A percentile compares a stretch with the other conserved stretches of the same genome.
phyloP scores from a whole-genome alignment of 2,329 filamentous ascomycete genomes.

The Stenocarpella maydis region DNA sequence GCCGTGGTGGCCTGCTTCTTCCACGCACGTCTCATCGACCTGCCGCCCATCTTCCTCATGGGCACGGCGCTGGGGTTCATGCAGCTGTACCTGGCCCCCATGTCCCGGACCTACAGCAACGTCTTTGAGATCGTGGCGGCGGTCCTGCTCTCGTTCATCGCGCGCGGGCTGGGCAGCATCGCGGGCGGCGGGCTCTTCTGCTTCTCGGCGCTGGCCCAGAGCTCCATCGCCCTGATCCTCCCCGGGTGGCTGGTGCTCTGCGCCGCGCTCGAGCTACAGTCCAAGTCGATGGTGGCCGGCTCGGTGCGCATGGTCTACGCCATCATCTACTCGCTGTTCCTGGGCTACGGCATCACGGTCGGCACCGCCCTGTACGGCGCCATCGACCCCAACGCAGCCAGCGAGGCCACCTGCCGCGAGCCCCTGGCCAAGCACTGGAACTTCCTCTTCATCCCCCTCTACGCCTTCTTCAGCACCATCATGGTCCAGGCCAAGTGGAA shows the following conservation, averaged over 20 bases:
- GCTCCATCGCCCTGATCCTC: constrained; percentile 76
- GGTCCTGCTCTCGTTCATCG: constrained; percentile 72
- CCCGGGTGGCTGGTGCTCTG: constrained; percentile 73
- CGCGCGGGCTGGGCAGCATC: constrained; percentile 68
- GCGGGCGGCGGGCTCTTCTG: constrained; percentile 66
- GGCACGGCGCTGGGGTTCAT: constrained; percentile 79
- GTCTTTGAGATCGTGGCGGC: constrained; percentile 59
- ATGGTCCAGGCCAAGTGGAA: constrained; percentile 81
- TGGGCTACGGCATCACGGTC: constrained; percentile 77
- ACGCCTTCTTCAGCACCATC: constrained; percentile 67
- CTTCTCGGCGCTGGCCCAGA: constrained; percentile 75
- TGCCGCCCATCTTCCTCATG: constrained; percentile 65
- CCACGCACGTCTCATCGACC: constrained; percentile 76
- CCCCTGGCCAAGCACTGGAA: constrained; percentile 57
- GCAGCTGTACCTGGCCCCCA: constrained; percentile 77
- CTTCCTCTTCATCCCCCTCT: constrained; percentile 70
- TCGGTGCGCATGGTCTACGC: constrained; percentile 79
- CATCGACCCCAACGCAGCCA: constrained; percentile 63
- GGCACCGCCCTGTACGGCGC: constrained; percentile 70
- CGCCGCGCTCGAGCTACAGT: constrained; percentile 70
- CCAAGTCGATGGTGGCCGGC: constrained; percentile 72
- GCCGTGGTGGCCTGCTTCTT: constrained; percentile 83
- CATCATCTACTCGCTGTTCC: constrained; percentile 76
- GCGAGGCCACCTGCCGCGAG: constrained; percentile 52
- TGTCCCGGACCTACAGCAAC: constrained; percentile 68